Percentiles rank a stretch among this genome's conserved stretches.
Conservation (phyloP, 768 basidiomycete genomes). For the Plicaturopsis crispa region DNA sequence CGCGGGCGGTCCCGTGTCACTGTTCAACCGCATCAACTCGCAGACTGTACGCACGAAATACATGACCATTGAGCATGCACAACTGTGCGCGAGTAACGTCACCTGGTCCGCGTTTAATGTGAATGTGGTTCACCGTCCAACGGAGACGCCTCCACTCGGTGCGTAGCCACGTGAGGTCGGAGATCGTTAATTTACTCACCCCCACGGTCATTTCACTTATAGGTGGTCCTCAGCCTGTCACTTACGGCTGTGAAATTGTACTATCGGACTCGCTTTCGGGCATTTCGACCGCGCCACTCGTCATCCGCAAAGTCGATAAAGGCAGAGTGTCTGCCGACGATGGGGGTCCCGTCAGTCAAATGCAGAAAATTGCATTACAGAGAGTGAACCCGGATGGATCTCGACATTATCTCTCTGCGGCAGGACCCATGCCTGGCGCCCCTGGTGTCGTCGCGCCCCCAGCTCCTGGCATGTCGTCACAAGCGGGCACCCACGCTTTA, state of each 20-base stretch:
- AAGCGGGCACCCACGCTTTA: constrained; percentile 74
- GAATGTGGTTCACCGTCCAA: constrained; percentile 73
- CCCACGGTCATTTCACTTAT: constrained; percentile 22
- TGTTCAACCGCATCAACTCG: constrained; percentile 95
- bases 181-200: constrained; percentile 27
- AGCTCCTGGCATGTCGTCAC: constrained; percentile 68
- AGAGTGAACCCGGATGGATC: constrained; percentile 76
- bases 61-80: constrained; percentile 85
- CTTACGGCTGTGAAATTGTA: constrained; percentile 85
- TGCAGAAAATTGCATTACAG: constrained; percentile 93
- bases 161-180: constrained; percentile 44
- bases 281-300: constrained; percentile 75
- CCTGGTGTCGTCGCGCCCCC: constrained; percentile 60
- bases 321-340: constrained; percentile 81
- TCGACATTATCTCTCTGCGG: constrained; percentile 83
- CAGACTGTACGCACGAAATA: constrained; percentile 97
- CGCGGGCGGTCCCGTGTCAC: constrained; percentile 80
- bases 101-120: constrained; percentile 94
- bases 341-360: constrained; percentile 89
- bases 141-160: constrained; percentile 61
- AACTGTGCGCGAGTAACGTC: constrained; percentile 82
- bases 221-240: constrained; percentile 77
- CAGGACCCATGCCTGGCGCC: constrained; percentile 77
- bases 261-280: constrained; percentile 82
- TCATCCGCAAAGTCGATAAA: constrained; percentile 91